Evolutionary conservation across 2,329 filamentous ascomycete genomes (phyloP).

Genomic region (Xylogone sp.): DNA sequence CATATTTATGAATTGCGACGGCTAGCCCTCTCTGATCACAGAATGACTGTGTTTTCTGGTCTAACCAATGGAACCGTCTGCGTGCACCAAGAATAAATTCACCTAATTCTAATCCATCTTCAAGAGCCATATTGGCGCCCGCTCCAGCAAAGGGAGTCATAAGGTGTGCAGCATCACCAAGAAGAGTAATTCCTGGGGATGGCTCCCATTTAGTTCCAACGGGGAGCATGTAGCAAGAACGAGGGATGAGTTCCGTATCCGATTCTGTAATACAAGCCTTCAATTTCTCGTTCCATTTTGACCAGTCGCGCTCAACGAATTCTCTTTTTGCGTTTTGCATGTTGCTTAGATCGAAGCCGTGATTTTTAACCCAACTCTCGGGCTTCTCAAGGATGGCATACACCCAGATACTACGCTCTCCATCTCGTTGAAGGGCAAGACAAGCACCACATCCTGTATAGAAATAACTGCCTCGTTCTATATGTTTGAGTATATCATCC

Average conservation of each 20-base stretch:
- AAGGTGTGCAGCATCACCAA: slow-evolving; percentile 44
- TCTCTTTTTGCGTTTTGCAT: background rate
- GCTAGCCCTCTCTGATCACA: too few relatives aligned
- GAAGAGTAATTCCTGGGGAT: slow-evolving; percentile 35
- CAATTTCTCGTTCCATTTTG: background rate
- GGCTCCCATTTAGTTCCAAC: slow-evolving; percentile 3
- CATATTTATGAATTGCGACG: too few relatives aligned
- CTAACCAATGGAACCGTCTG: slow-evolving; percentile 11
- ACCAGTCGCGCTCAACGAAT: background rate
- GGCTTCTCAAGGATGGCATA: background rate
- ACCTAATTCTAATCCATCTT: slow-evolving; percentile 36
- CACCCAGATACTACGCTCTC: background rate
- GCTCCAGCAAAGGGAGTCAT: slow-evolving; percentile 42
- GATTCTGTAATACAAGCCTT: slow-evolving; percentile 13
- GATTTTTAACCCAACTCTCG: background rate
- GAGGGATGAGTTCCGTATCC: slow-evolving; percentile 19
- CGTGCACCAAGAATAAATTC: slow-evolving; percentile 28
- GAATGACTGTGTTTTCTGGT: too few relatives aligned
- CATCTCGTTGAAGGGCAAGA: background rate
- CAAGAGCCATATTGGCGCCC: slow-evolving; percentile 33
- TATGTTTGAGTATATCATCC: background rate
- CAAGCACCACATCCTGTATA: background rate
- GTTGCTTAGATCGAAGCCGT: background rate
- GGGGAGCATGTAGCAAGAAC: slow-evolving; percentile 13
- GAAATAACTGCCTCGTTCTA: background rate